Percentiles rank a stretch among this genome's conserved stretches.
These are phyloP conservation scores for Diplodia corticola DNA, from an alignment of 2,329 filamentous ascomycete genomes.

Conservation along the genomic window DNA sequence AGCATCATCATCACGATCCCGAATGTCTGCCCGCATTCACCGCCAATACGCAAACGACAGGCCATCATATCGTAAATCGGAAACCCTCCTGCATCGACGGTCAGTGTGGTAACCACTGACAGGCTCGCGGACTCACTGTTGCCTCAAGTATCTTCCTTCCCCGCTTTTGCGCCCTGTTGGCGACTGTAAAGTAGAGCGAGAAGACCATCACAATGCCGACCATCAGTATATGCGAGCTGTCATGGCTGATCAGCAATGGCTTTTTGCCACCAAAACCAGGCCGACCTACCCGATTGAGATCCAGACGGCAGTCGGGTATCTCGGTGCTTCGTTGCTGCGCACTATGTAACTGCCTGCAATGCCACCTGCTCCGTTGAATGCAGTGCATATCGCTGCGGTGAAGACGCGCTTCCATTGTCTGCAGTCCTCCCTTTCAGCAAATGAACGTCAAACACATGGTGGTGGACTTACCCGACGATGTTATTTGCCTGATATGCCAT, in stretches of 20 bases:
- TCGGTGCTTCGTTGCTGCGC: slow-evolving; percentile 59
- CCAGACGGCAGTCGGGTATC: slow-evolving; percentile 67
- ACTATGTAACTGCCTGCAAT: slow-evolving; percentile 69
- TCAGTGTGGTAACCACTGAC: slow-evolving; percentile 14
- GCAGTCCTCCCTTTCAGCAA: slow-evolving; percentile 16
- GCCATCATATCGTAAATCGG: slow-evolving; percentile 44
- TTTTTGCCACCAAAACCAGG: not conserved
- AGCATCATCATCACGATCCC: not conserved
- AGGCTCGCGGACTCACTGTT: slow-evolving; percentile 27
- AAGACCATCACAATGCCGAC: slow-evolving; percentile 56
- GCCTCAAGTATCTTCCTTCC: slow-evolving; percentile 55
- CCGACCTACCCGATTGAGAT: slow-evolving; percentile 57
- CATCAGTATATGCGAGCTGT: slow-evolving; percentile 59
- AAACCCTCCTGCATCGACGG: slow-evolving; percentile 42
- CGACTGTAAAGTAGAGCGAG: slow-evolving; percentile 54
- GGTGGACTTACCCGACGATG: slow-evolving; percentile 45
- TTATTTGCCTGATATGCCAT: slow-evolving; percentile 64
- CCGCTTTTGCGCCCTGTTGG: slow-evolving; percentile 51
- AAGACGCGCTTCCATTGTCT: slow-evolving; percentile 66
- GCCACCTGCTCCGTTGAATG: slow-evolving; percentile 63
- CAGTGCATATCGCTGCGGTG: slow-evolving; percentile 60
- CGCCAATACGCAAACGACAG: not conserved
- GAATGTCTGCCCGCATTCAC: not conserved
- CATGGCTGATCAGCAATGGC: slow-evolving; percentile 1
- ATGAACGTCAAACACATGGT: slow-evolving; percentile 26